Evolutionary conservation across 768 basidiomycete genomes (phyloP).

Genomic region (Dioszegia crocea): DNA sequence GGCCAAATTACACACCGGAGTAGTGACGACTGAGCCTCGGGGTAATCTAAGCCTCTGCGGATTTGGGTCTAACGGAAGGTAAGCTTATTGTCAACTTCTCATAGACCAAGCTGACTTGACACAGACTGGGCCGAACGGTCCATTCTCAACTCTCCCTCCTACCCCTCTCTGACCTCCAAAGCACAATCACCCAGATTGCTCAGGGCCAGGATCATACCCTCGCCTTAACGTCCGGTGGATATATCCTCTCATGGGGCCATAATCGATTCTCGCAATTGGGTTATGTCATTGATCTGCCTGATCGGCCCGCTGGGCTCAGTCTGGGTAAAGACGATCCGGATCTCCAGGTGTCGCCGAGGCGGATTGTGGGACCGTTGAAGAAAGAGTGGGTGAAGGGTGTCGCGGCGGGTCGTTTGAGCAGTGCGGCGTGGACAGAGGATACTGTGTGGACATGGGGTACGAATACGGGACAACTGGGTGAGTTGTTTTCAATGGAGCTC

Average conservation of each 20-base stretch:
- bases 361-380: slow-evolving; percentile 68
- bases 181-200: slow-evolving; percentile 64
- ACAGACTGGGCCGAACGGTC: slow-evolving; percentile 63
- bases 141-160: slow-evolving; percentile 74
- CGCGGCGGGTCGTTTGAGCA: slow-evolving; percentile 79
- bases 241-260: slow-evolving; percentile 84
- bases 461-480: slow-evolving; percentile 86
- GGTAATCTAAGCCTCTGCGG: slow-evolving; percentile 81
- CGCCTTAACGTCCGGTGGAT: slow-evolving; percentile 71
- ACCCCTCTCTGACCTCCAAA: slow-evolving; percentile 59
- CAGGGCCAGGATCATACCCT: slow-evolving; percentile 94
- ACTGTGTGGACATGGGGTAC: slow-evolving; percentile 69
- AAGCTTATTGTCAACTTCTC: slow-evolving; percentile 32
- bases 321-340: slow-evolving; percentile 61
- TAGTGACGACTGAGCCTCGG: slow-evolving; percentile 68
- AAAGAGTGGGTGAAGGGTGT: slow-evolving; percentile 75
- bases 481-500: not conserved
- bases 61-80: slow-evolving; percentile 82
- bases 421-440: slow-evolving; percentile 75
- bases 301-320: slow-evolving; percentile 15
- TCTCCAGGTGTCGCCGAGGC: slow-evolving; percentile 70
- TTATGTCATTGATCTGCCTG: slow-evolving; percentile 64
- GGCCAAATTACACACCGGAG: slow-evolving; percentile 80
- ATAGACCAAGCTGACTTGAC: not conserved
- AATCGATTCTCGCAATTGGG: slow-evolving; percentile 87